These are phyloP conservation scores for Rhodotorula taiwanensis DNA, from an alignment of 768 basidiomycete genomes.

Conservation along the genomic window DNA sequence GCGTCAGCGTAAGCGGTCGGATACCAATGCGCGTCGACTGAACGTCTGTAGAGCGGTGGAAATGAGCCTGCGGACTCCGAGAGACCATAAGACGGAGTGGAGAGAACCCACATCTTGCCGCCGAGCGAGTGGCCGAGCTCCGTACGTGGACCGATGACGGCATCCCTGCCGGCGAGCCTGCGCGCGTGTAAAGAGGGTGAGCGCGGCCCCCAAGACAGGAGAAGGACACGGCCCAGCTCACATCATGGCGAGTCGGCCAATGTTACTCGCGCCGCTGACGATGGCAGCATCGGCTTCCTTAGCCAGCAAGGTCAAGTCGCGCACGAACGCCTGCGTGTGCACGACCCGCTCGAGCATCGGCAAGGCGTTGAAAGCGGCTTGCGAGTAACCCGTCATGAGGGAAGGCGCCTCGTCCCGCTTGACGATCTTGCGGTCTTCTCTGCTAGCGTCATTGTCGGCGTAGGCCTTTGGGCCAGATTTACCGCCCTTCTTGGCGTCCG, in stretches of 20 bases:
- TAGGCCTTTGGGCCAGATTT: slow-evolving; percentile 14
- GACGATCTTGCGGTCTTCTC: background rate
- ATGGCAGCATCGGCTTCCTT: slow-evolving; percentile 24
- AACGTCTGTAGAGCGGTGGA: background rate
- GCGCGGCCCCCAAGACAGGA: background rate
- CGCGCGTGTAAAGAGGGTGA: too few species aligned
- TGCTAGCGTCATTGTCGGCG: background rate
- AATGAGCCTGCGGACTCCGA: background rate
- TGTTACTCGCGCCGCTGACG: slow-evolving; percentile 27
- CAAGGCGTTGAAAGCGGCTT: slow-evolving; percentile 22
- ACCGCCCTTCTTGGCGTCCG: background rate
- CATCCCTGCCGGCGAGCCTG: slow-evolving; percentile 22
- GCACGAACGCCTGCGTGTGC: slow-evolving; percentile 26
- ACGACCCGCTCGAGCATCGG: slow-evolving; percentile 11
- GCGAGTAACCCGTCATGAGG: slow-evolving; percentile 13
- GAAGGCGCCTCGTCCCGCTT: background rate
- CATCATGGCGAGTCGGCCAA: slow-evolving; percentile 30
- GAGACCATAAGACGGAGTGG: background rate
- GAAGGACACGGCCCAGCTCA: slow-evolving; percentile 7
- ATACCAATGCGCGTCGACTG: slow-evolving; percentile 29
- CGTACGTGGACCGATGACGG: slow-evolving; percentile 6
- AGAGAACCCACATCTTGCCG: slow-evolving; percentile 17
- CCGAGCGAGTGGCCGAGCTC: background rate
- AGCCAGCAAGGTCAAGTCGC: slow-evolving; percentile 19
- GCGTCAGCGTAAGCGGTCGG: slow-evolving; percentile 24